These are phyloP conservation scores for Apiospora koreana DNA, from an alignment of 2,329 filamentous ascomycete genomes.

Conservation along the genomic window DNA sequence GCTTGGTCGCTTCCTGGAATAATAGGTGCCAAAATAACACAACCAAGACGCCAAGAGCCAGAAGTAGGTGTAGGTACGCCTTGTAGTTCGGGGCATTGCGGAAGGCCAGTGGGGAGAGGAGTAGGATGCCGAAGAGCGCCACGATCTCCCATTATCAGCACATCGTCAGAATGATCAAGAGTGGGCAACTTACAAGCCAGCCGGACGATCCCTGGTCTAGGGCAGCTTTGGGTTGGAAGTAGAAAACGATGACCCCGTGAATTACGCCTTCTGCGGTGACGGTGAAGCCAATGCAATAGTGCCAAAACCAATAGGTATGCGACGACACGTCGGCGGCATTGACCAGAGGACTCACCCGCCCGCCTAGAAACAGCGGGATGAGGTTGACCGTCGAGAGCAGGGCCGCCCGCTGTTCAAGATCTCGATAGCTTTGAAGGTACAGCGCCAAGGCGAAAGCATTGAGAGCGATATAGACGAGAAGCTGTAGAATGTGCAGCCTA, in stretches of 20 bases:
- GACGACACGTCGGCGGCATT: not conserved
- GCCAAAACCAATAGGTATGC: not conserved
- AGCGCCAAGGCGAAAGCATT: not conserved
- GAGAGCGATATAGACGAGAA: not conserved
- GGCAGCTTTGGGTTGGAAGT: not conserved
- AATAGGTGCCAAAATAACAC: not conserved
- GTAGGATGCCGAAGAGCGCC: not conserved
- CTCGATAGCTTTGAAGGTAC: not conserved
- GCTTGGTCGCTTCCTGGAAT: not conserved
- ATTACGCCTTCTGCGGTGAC: not conserved
- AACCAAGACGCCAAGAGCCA: not conserved
- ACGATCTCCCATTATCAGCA: not conserved
- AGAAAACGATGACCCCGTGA: not conserved
- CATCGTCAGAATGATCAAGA: too few relatives aligned
- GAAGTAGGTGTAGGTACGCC: not conserved
- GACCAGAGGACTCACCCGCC: not conserved
- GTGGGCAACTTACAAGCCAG: conserved; percentile 1
- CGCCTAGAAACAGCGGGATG: not conserved
- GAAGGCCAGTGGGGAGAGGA: not conserved
- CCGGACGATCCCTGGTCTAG: not conserved
- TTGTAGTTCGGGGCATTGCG: not conserved
- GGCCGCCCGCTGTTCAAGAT: not conserved
- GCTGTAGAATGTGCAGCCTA: not conserved
- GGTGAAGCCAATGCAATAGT: not conserved
- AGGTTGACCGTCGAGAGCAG: conserved; percentile 2